phyloP scores from a whole-genome alignment of 305 asterid genomes.

The Nicotiana rustica region DNA sequence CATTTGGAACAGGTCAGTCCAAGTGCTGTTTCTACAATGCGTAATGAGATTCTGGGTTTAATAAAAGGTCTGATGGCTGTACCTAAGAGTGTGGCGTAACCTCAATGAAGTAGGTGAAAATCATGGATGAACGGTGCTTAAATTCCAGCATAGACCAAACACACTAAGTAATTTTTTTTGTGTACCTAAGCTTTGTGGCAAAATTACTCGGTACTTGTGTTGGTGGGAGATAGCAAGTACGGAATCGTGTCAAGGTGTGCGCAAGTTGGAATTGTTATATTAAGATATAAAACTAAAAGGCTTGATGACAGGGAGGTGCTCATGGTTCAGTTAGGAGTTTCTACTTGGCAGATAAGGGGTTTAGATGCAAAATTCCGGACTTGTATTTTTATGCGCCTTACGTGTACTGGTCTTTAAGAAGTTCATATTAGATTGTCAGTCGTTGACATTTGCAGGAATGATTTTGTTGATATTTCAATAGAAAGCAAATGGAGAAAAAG shows the following conservation, averaged over 20 bases:
- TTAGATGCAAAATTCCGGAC: no score
- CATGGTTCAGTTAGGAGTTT: no score
- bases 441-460: not conserved
- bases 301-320: no score
- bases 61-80: constrained; percentile 55
- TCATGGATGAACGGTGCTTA: no score
- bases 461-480: constrained; percentile 5
- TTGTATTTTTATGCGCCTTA: no score
- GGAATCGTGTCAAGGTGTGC: not conserved
- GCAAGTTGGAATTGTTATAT: no score
- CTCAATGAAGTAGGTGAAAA: not conserved
- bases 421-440: not conserved
- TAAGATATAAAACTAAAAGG: no score
- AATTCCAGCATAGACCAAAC: not conserved
- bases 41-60: constrained; percentile 59
- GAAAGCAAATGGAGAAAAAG: not conserved
- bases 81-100: not conserved
- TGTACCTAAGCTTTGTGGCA: not conserved
- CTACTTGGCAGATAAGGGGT: no score
- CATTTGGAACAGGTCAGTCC: constrained; percentile 60
- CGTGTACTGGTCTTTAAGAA: no score
- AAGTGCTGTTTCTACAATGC: constrained; percentile 55
- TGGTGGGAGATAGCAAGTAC: not conserved
- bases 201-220: not conserved
- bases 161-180: not conserved